Evolutionary conservation across 2,329 filamentous ascomycete species (phyloP).

Genomic region (Penicillium sp.): DNA sequence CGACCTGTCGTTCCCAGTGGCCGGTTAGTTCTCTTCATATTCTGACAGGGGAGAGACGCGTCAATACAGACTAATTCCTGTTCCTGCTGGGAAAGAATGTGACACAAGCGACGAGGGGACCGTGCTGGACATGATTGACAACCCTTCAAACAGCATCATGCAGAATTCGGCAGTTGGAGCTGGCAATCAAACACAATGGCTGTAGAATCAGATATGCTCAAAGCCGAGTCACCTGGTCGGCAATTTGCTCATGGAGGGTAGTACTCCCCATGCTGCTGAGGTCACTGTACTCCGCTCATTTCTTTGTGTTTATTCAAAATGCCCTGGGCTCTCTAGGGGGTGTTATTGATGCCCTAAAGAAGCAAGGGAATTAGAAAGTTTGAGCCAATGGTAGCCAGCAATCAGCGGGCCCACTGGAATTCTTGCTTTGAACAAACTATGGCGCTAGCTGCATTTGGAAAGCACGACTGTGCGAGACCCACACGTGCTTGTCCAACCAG

Average conservation of each 20-base stretch:
- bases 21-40: not conserved
- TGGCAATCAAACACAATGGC: not conserved
- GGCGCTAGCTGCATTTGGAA: not conserved
- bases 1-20: not conserved
- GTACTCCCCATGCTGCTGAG: not conserved
- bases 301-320: slow-evolving; percentile 2
- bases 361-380: slow-evolving; percentile 2
- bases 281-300: not conserved
- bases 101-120: not conserved
- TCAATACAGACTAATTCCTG: not conserved
- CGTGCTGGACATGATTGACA: not conserved
- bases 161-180: not conserved
- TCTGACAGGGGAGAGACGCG: not conserved
- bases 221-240: not conserved
- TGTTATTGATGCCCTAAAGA: slow-evolving; percentile 11
- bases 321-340: no score
- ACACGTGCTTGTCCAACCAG: not conserved
- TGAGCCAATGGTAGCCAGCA: not conserved
- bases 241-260: not conserved
- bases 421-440: not conserved
- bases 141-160: not conserved
- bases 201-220: not conserved
- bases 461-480: not conserved
- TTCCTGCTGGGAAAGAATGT: not conserved
- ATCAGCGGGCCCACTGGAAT: not conserved